Conservation (phyloP, 495 filamentous ascomycete genomes). For the Saxophila tyrrhenica region DNA sequence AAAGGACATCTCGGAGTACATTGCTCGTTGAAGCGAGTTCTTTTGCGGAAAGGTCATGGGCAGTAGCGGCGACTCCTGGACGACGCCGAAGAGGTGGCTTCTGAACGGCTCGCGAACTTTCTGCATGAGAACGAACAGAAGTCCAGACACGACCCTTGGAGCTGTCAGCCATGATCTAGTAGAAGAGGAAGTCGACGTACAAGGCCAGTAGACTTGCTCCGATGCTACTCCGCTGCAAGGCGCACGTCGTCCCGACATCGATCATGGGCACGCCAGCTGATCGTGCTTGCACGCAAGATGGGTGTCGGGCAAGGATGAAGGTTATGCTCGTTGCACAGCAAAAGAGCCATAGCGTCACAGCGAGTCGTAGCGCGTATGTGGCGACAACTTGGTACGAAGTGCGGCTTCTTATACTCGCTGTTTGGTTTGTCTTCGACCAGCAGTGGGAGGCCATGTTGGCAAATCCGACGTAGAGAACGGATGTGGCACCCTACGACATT, state of each 20-base stretch:
- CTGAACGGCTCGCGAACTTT: constrained; percentile 6
- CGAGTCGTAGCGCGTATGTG: neutral
- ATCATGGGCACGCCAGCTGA: neutral
- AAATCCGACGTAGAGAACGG: neutral
- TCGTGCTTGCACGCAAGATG: neutral
- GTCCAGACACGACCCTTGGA: neutral
- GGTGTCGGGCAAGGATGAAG: neutral
- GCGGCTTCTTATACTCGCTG: neutral
- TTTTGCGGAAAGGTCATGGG: constrained; percentile 4
- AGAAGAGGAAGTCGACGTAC: neutral
- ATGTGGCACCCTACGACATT: neutral
- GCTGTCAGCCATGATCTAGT: neutral
- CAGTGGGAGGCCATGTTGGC: neutral
- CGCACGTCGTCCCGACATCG: neutral
- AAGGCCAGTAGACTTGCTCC: constrained; percentile 6
- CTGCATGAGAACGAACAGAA: constrained; percentile 11
- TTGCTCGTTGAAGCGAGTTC: neutral
- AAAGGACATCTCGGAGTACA: constrained; percentile 12
- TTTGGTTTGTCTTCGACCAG: neutral
- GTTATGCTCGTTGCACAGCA: neutral
- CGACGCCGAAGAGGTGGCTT: constrained; percentile 12
- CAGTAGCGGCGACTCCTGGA: neutral
- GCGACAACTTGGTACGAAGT: neutral
- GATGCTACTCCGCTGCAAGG: constrained; percentile 4
- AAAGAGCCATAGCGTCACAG: neutral